A percentile compares a stretch with the other conserved stretches of the same genome.
Evolutionary conservation across 495 filamentous ascomycete species (phyloP).

Genomic region (Thozetella sp.): DNA sequence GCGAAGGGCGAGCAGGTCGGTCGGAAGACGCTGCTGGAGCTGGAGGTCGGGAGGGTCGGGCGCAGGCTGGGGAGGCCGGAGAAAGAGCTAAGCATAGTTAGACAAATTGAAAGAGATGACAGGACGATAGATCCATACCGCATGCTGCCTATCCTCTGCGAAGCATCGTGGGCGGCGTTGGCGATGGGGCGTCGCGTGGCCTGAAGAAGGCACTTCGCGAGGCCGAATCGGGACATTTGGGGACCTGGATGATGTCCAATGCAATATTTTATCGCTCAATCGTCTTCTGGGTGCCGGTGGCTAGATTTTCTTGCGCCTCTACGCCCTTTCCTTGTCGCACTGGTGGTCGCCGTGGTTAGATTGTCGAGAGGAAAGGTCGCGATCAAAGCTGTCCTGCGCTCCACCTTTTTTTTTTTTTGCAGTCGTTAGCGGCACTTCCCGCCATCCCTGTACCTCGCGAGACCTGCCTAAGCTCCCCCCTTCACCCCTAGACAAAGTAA

Average conservation of each 20-base stretch:
- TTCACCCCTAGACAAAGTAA: neutral
- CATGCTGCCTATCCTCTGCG: neutral
- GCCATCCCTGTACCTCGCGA: neutral
- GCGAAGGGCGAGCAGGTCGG: slow-evolving; percentile 3
- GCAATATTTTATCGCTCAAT: neutral
- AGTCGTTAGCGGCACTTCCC: neutral
- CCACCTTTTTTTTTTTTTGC: neutral
- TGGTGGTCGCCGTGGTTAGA: neutral
- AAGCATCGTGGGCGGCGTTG: neutral
- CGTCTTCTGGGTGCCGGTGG: neutral
- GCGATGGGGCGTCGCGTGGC: neutral
- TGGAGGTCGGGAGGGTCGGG: slow-evolving; percentile 23
- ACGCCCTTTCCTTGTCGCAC: neutral
- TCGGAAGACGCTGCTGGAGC: slow-evolving; percentile 26
- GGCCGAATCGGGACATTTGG: neutral
- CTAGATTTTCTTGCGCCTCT: neutral
- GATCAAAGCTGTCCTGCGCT: neutral
- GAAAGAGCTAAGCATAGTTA: slow-evolving; percentile 28
- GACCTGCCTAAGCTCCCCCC: too few relatives aligned
- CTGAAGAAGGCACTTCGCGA: neutral
- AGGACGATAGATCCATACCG: slow-evolving; percentile 11
- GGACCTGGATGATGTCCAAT: neutral
- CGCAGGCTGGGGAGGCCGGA: slow-evolving; percentile 39
- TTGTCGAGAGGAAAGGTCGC: neutral
- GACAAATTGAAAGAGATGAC: neutral